These are phyloP conservation scores for Acer yangbiense DNA, from an alignment of 345 rosid genomes.

Conservation along the genomic window DNA sequence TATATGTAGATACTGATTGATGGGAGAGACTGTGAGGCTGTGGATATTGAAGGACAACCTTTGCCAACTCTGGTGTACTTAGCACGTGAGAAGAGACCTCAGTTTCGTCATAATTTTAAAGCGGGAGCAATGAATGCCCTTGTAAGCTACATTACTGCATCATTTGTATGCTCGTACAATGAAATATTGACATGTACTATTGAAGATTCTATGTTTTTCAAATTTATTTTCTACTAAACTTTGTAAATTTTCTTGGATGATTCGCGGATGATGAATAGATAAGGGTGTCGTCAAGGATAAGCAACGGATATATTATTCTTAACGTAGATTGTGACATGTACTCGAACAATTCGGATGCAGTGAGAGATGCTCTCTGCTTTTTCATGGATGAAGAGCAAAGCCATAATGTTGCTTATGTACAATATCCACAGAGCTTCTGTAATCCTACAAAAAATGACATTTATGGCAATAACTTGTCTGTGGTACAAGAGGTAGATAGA, in stretches of 20 bases:
- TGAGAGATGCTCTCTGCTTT: slow-evolving; percentile 43
- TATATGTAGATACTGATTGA: slow-evolving; percentile 22
- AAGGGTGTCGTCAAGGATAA: slow-evolving; percentile 44
- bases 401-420: slow-evolving; percentile 39
- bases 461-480: slow-evolving; percentile 17
- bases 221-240: no score
- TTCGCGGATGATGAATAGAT: slow-evolving; percentile 22
- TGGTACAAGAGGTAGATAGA: slow-evolving; percentile 7
- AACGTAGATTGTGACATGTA: slow-evolving; percentile 54
- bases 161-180: background rate
- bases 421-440: slow-evolving; percentile 35
- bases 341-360: slow-evolving; percentile 32
- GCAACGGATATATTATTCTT: slow-evolving; percentile 40
- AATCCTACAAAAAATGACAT: slow-evolving; percentile 41
- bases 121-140: slow-evolving; percentile 59
- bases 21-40: slow-evolving; percentile 29
- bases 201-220: background rate
- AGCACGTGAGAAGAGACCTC: slow-evolving; percentile 52
- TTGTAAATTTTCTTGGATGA: background rate
- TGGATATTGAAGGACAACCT: slow-evolving; percentile 25
- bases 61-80: slow-evolving; percentile 47
- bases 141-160: slow-evolving; percentile 10
- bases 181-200: background rate
- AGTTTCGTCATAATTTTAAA: slow-evolving; percentile 47
- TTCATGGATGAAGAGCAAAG: slow-evolving; percentile 46